phyloP scores from a whole-genome alignment of 108 stramenopile genomes.

The Aurantiochytrium sp. region DNA sequence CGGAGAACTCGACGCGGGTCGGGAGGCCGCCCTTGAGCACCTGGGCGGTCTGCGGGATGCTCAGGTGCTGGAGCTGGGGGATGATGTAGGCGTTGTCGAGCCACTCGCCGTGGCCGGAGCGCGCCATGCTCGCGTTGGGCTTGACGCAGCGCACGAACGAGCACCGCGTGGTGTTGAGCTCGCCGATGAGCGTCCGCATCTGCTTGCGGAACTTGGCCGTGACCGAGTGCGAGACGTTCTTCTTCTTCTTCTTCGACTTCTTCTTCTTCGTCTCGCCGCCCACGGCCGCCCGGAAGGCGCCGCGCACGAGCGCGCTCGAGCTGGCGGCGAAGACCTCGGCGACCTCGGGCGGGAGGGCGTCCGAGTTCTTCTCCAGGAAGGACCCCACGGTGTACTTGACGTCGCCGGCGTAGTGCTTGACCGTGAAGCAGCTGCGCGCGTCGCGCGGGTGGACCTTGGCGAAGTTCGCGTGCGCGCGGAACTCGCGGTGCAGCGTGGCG shows the following conservation, averaged over 20 bases:
- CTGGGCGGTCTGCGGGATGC: conserved; percentile 13
- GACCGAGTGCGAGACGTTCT: conserved; percentile 37
- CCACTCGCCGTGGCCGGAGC: background rate
- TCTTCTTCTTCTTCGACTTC: background rate
- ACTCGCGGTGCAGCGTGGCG: conserved; percentile 44
- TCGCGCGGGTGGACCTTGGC: conserved; percentile 40
- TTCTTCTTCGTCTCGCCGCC: background rate
- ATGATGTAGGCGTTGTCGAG: conserved; percentile 18
- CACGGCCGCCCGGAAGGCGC: background rate
- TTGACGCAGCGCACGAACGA: conserved; percentile 98
- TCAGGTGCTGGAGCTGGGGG: background rate
- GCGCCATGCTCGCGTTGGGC: conserved; percentile 71
- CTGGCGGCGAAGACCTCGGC: conserved; percentile 61
- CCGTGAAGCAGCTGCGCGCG: conserved; percentile 60
- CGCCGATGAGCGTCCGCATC: conserved; percentile 70
- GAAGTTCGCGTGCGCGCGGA: conserved; percentile 51
- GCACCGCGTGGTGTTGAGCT: conserved; percentile 82
- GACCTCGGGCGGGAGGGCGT: conserved; percentile 72
- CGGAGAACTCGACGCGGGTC: background rate
- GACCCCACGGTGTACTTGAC: conserved; percentile 78
- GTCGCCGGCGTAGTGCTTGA: conserved; percentile 87
- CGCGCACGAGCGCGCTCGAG: conserved; percentile 61
- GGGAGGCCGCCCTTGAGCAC: conserved; percentile 19
- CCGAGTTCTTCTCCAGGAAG: conserved; percentile 78
- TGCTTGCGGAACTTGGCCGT: conserved; percentile 76